Base-by-base conservation (phyloP, 768 basidiomycete genomes). In the Amanita molliuscula region DNA sequence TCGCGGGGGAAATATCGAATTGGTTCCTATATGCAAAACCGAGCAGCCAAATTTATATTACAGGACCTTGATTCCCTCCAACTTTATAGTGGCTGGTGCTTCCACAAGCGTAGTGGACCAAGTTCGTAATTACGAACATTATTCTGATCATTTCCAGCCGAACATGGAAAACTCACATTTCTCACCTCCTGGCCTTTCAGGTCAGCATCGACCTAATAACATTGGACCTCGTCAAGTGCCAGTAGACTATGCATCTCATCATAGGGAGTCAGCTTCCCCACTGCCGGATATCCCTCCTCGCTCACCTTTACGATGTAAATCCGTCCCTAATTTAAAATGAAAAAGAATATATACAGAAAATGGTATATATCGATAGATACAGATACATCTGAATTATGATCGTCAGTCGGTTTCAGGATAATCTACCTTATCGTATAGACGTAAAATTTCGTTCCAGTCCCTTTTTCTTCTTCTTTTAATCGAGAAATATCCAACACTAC, bases 381-480 rank as follows among this genome's bases (percentile, higher is more conserved):
- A 31, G 10, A 31, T 31, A 11, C 29, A 31, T 31, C 31, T 13
- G 31, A 31, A 16, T 18, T 9, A 36, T 38, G 35, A 33, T 29
- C 31, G 9, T 43, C 49, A 54, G 13, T 72, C 70, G 23, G 82
- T 81, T 11, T 75, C 74, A 0, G 86, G 86, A 59, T 88, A 92
- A 62, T 90, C 88, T 15, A 88, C 82, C 53, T 85, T 74, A 55
- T 91, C 88, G 55, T 89, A 90, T 48, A 88, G 64, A 42, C 88
- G 71, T 41, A 92, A 65, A 4, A 83, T 88, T 66, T 92, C 89
- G 56, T 89, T 89, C 89, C 90, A 92, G 58, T 92, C 90, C 55
- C 88, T 76, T 65, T 92, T 92, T 55, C 88, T 70, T 58, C 89
- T 67, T 54, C 88, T 69, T 51, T 75, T 76, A 50, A 92, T 70